A percentile compares a stretch with the other conserved stretches of the same genome.
phyloP scores from a whole-genome alignment of 495 filamentous ascomycete species.

The Cetradonia linearis region DNA sequence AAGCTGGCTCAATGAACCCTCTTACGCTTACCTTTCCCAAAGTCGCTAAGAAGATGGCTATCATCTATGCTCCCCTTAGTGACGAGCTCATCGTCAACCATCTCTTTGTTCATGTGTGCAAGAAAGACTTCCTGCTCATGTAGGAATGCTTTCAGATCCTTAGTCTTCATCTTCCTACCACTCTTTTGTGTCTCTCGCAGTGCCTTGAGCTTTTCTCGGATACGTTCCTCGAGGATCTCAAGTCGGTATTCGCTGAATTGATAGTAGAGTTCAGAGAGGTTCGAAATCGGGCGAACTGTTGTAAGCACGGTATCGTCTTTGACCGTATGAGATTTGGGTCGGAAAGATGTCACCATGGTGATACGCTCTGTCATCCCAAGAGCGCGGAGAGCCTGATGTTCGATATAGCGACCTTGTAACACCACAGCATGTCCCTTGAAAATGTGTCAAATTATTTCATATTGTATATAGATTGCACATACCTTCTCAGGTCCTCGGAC shows the following conservation, averaged over 20 bases:
- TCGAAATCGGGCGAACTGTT: conserved; percentile 55
- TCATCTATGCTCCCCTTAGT: conserved; percentile 39
- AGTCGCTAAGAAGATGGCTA: conserved; percentile 28
- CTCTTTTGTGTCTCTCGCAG: conserved; percentile 37
- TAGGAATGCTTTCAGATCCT: conserved; percentile 38
- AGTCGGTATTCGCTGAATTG: conserved; percentile 62
- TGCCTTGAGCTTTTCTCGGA: conserved; percentile 36
- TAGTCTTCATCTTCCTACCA: conserved; percentile 34
- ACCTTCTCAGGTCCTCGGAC: conserved; percentile 59
- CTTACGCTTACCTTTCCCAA: conserved; percentile 15
- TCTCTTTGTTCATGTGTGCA: conserved; percentile 46
- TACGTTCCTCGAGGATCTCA: conserved; percentile 55
- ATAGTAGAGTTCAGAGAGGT: conserved; percentile 58
- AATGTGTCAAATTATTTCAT: conserved; percentile 10
- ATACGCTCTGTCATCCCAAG: conserved; percentile 57
- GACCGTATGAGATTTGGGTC: conserved; percentile 46
- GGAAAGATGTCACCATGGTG: conserved; percentile 64
- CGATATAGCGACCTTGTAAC: conserved; percentile 63
- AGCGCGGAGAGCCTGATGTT: conserved; percentile 56
- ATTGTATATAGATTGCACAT: conserved; percentile 22
- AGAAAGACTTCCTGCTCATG: conserved; percentile 45
- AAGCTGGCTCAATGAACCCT: conserved; percentile 10
- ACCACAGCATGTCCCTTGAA: conserved; percentile 55
- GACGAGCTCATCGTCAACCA: conserved; percentile 46
- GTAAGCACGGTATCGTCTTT: conserved; percentile 58